Conservation (phyloP, 192 early-diverging fungal genomes). For the Backusella parvicylindrica region DNA sequence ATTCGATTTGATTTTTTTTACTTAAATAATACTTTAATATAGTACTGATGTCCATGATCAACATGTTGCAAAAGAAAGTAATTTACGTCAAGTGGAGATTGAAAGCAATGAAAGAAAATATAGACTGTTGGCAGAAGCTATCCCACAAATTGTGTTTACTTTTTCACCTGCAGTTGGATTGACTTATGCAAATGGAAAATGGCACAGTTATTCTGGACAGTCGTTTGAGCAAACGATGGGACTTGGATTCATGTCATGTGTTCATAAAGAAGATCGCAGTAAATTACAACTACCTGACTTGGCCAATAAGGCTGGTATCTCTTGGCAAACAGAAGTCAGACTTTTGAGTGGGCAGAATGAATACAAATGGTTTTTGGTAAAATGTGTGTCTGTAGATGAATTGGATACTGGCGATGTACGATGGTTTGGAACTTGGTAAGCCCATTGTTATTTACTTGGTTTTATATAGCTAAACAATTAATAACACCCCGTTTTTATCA, state of each 20-base stretch:
- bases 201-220: slow-evolving; percentile 50
- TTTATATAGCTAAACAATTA: too few relatives aligned
- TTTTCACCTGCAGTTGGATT: slow-evolving; percentile 45
- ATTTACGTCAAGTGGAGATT: slow-evolving; percentile 45
- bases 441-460: not conserved
- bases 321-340: slow-evolving; percentile 46
- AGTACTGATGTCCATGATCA: slow-evolving; percentile 58
- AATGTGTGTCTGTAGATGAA: slow-evolving; percentile 52
- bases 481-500: not conserved
- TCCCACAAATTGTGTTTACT: slow-evolving; percentile 59
- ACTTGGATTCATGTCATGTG: slow-evolving; percentile 53
- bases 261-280: slow-evolving; percentile 49
- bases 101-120: slow-evolving; percentile 59
- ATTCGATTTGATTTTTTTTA: not conserved
- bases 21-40: not conserved
- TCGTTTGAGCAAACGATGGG: slow-evolving; percentile 44
- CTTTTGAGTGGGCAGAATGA: slow-evolving; percentile 39
- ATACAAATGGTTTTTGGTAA: slow-evolving; percentile 54
- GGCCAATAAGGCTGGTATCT: slow-evolving; percentile 30
- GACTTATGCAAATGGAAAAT: slow-evolving; percentile 53
- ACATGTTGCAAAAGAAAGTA: slow-evolving; percentile 40
- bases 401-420: slow-evolving; percentile 40
- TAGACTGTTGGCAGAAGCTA: slow-evolving; percentile 52
- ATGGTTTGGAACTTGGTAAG: slow-evolving; percentile 58
- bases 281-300: slow-evolving; percentile 45